phyloP scores from a whole-genome alignment of 768 basidiomycete species.

The Calvatia gigantea region DNA sequence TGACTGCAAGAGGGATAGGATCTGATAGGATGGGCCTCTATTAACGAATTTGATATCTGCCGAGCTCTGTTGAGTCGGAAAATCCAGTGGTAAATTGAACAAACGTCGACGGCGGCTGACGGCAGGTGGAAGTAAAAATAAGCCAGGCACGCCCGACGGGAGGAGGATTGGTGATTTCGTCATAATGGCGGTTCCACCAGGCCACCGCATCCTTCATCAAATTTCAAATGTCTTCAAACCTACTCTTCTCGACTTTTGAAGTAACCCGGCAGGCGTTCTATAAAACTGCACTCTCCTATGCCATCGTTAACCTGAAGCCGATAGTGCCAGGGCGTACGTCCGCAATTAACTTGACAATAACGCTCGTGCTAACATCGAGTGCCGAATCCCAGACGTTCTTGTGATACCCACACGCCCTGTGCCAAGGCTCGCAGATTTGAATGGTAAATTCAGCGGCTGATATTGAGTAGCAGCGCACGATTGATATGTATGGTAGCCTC shows the following conservation, averaged over 20 bases:
- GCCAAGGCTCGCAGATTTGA: slow-evolving; percentile 52
- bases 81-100: too few relatives aligned
- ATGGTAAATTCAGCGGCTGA: slow-evolving; percentile 29
- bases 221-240: slow-evolving; percentile 23
- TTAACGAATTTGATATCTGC: too few relatives aligned
- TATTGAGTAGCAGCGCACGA: neutral
- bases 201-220: neutral
- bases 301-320: slow-evolving; percentile 93
- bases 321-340: slow-evolving; percentile 88
- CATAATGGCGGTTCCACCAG: too few relatives aligned
- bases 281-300: slow-evolving; percentile 64
- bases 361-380: neutral
- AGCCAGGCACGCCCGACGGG: neutral
- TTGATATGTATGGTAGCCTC: slow-evolving; percentile 26
- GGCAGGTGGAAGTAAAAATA: too few relatives aligned
- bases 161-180: neutral
- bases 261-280: slow-evolving; percentile 78
- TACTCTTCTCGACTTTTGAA: slow-evolving; percentile 78
- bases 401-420: slow-evolving; percentile 56
- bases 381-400: slow-evolving; percentile 48
- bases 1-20: too few relatives aligned
- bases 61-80: too few relatives aligned
- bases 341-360: neutral
- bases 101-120: too few relatives aligned
- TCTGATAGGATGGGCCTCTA: too few relatives aligned